Conservation (phyloP, 371 early-diverging fungal species). For the Rhizomucor miehei region DNA sequence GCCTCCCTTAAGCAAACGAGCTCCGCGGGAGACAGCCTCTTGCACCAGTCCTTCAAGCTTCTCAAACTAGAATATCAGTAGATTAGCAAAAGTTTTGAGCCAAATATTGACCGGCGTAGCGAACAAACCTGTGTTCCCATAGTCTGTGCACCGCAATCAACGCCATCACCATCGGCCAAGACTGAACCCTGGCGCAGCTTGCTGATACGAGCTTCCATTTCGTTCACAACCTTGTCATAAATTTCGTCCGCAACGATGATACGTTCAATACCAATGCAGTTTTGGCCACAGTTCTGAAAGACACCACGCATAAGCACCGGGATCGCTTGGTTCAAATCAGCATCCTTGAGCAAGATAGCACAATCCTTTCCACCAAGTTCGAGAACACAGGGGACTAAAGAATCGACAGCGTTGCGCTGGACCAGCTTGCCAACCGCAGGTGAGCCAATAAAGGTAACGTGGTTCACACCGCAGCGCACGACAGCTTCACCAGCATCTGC, state of each 20-base stretch:
- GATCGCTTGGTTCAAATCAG: slow-evolving; percentile 63
- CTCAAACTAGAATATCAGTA: slow-evolving; percentile 23
- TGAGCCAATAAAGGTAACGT: slow-evolving; percentile 85
- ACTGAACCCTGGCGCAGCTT: slow-evolving; percentile 69
- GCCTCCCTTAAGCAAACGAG: slow-evolving; percentile 72
- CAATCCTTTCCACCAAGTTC: slow-evolving; percentile 93
- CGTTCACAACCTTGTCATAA: slow-evolving; percentile 68
- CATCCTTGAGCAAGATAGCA: slow-evolving; percentile 74
- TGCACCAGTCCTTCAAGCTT: slow-evolving; percentile 44
- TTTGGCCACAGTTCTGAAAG: slow-evolving; percentile 86
- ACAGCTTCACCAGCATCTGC: slow-evolving; percentile 79
- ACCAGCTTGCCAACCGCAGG: slow-evolving; percentile 78
- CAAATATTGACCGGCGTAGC: too few species aligned
- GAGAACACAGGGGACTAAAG: slow-evolving; percentile 80
- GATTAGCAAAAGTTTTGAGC: not conserved
- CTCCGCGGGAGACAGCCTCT: slow-evolving; percentile 79
- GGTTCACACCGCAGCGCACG: slow-evolving; percentile 60
- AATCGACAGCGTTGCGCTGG: slow-evolving; percentile 68
- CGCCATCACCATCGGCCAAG: slow-evolving; percentile 61
- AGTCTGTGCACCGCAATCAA: slow-evolving; percentile 80
- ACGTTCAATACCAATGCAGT: slow-evolving; percentile 81
- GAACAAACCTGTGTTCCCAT: slow-evolving; percentile 63
- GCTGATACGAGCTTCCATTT: slow-evolving; percentile 52
- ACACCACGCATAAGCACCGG: slow-evolving; percentile 77
- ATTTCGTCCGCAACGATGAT: slow-evolving; percentile 65